Evolutionary conservation across 306 rosid genomes (phyloP), one percentile per base, ranked within the genome.

Genomic region (Lithocarpus polystachyus): DNA sequence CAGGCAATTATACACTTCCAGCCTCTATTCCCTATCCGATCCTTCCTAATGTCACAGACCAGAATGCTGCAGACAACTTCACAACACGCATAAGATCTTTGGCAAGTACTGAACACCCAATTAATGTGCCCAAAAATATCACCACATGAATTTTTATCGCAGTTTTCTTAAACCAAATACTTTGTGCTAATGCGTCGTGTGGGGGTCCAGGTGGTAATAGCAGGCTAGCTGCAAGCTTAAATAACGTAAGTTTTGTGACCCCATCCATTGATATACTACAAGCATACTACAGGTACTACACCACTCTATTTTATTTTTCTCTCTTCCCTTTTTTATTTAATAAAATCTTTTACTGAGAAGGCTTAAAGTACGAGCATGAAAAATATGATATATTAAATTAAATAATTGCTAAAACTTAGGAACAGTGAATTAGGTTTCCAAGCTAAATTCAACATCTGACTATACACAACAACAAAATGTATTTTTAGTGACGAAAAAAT

Each of bases 221-320:
- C 12, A 74, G 72, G 71, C 8, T 80, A 1, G 2, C 83, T 48
- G 31, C 89, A 2, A 81, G 85, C 37, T 65, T 86, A 22, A 86
- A 78, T 79, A 86, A 83, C 56, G 33, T 83, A 31, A 86, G 89
- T 29, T 86, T 86, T 26, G 68, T 2, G 54, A 57, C 22, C 13
- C 84, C 89, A 14, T 17, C 17, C 12, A 52, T 71, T 52, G 79
- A 67, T 56, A 45, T 86, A 17, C 37, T 83, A 10, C 81, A 80
- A 70, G 87, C 89, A 53, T 86, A 86, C 19, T 83, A 82, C 20
- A 5, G 80, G 85, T 82, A 84, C n/a, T 24, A 2, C 4, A 0
- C 11, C 10, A 22, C 48, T 65, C 4, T 51, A 4, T 43, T 68
- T 5, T 6, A 12, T 2, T 22, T 43, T 23, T 24, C 7, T 60